These are phyloP conservation scores for Astrothelium macrocarpum DNA, from an alignment of 495 filamentous ascomycete genomes.

Conservation along the genomic window DNA sequence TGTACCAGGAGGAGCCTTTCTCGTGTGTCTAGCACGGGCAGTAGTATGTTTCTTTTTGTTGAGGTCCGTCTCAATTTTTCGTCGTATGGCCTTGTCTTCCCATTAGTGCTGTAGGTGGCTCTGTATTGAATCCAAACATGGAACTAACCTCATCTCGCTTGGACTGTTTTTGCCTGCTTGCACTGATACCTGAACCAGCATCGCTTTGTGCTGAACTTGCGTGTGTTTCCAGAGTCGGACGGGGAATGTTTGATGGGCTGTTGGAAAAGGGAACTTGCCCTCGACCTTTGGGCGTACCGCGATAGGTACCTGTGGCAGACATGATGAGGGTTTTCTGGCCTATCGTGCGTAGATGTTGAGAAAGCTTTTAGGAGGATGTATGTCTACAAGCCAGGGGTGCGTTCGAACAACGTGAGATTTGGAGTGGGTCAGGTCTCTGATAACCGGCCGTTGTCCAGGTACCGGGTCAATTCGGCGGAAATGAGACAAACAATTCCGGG, in stretches of 20 bases:
- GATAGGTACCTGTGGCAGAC: conserved; percentile 49
- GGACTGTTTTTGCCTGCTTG: conserved; percentile 83
- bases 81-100: conserved; percentile 73
- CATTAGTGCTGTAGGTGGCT: conserved; percentile 17
- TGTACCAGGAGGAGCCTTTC: conserved; percentile 91
- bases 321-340: conserved; percentile 29
- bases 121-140: background rate
- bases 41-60: conserved; percentile 86
- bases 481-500: background rate
- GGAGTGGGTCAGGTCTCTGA: background rate
- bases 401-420: background rate
- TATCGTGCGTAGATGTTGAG: background rate
- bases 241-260: conserved; percentile 73
- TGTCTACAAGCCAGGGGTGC: background rate
- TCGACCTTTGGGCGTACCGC: conserved; percentile 60
- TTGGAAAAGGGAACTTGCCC: conserved; percentile 59
- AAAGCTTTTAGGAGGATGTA: background rate
- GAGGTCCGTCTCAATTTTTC: conserved; percentile 93
- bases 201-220: conserved; percentile 49
- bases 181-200: conserved; percentile 66
- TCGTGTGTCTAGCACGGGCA: conserved; percentile 64
- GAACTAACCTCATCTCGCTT: conserved; percentile 92
- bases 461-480: background rate
- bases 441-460: conserved; percentile 2
- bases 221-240: conserved; percentile 64